These are phyloP conservation scores for Fusarium phyllophilum DNA, from an alignment of 2,329 filamentous ascomycete species.

Conservation along the genomic window DNA sequence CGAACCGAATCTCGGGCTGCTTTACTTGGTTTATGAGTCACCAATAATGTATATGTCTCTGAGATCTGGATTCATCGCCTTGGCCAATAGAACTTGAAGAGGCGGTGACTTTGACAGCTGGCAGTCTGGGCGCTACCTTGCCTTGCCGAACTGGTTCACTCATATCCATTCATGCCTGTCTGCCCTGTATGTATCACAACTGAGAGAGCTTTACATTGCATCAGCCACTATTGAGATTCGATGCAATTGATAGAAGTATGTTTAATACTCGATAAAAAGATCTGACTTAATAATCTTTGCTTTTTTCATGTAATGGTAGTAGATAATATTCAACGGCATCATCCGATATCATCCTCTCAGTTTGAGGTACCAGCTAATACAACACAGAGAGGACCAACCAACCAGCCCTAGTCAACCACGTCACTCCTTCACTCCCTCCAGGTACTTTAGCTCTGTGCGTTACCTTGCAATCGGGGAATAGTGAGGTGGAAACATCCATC, in stretches of 20 bases:
- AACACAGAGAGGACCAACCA: constrained; percentile 12
- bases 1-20: constrained; percentile 8
- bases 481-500: constrained; percentile 33
- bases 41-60: constrained; percentile 17
- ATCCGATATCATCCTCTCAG: not conserved
- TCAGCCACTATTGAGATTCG: constrained; percentile 13
- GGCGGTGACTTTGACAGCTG: constrained; percentile 34
- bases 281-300: not conserved
- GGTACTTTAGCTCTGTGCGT: constrained; percentile 21
- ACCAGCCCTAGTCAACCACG: constrained; percentile 37
- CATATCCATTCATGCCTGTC: not conserved
- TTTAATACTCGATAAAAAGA: not conserved
- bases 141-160: constrained; percentile 22
- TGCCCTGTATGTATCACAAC: not conserved
- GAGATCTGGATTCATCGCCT: not conserved
- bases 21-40: constrained; percentile 15
- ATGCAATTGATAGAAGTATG: not conserved
- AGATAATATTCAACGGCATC: not conserved
- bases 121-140: constrained; percentile 28
- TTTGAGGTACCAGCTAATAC: constrained; percentile 7
- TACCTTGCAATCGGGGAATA: constrained; percentile 34
- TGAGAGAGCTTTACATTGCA: not conserved
- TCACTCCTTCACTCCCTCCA: constrained; percentile 34
- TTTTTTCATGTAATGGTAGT: not conserved
- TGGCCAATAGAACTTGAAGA: constrained; percentile 26